phyloP scores from a whole-genome alignment of 2,329 filamentous ascomycete species.

The Aspergillus amoenus region DNA sequence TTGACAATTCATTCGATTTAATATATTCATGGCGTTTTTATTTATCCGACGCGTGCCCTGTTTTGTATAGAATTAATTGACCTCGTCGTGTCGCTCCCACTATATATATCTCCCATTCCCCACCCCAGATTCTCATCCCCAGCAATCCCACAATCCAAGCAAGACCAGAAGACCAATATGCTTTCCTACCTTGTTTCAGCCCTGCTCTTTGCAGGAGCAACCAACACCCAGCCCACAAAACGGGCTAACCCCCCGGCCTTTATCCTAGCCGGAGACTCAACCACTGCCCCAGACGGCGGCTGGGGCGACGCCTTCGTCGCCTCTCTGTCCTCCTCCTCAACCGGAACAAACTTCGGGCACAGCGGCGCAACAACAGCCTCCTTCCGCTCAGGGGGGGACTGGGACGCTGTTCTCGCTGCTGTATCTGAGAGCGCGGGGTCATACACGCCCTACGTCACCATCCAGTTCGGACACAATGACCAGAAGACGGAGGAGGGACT shows the following conservation, averaged over 20 bases:
- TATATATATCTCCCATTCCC: too few relatives aligned
- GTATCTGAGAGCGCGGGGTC: neutral
- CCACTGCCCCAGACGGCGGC: conserved; percentile 11
- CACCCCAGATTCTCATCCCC: too few relatives aligned
- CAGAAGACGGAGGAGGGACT: conserved; percentile 11
- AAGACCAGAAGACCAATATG: neutral
- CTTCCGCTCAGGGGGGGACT: conserved; percentile 10
- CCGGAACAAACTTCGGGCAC: conserved; percentile 11
- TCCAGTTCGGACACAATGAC: conserved; percentile 19
- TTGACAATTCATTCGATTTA: neutral
- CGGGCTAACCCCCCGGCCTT: conserved; percentile 1
- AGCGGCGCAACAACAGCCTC: conserved; percentile 12
- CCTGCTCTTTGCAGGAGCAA: neutral
- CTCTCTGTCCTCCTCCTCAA: neutral
- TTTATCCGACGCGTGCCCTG: neutral
- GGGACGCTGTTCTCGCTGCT: conserved; percentile 7
- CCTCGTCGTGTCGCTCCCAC: too few relatives aligned
- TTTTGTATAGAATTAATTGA: too few relatives aligned
- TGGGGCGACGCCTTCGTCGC: conserved; percentile 16
- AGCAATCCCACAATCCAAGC: too few relatives aligned
- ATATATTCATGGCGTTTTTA: neutral
- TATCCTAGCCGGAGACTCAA: conserved; percentile 17
- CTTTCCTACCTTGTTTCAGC: neutral
- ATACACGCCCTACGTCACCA: conserved; percentile 14
- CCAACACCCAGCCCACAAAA: neutral